Conservation (phyloP, 257 asterid genomes). For the Solanum clarkiae region DNA sequence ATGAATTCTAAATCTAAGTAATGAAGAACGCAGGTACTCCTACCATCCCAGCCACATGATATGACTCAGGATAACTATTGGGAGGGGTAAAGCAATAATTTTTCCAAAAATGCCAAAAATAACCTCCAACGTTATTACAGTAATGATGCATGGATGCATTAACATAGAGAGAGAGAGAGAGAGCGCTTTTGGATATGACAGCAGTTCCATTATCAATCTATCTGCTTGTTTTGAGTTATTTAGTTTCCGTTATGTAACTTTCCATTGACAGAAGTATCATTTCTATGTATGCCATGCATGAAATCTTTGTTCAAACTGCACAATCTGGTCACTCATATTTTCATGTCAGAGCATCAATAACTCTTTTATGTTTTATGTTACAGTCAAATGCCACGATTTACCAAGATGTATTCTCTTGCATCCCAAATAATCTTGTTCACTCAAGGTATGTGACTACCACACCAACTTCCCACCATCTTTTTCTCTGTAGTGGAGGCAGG, state of each 20-base stretch:
- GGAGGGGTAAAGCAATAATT: too few species aligned
- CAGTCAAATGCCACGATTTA: conserved; percentile 76
- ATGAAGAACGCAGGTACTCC: too few species aligned
- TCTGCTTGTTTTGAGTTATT: not conserved
- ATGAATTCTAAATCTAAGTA: too few species aligned
- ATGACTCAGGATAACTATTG: too few species aligned
- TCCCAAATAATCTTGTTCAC: conserved; percentile 72
- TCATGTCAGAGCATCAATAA: not conserved
- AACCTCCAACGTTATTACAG: too few species aligned
- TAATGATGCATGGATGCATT: not conserved
- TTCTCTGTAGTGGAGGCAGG: not conserved
- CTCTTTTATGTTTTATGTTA: not conserved
- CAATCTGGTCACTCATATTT: not conserved
- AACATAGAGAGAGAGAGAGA: not conserved
- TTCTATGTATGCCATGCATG: not conserved
- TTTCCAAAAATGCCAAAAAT: too few species aligned
- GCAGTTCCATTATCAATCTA: not conserved
- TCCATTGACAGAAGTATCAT: not conserved
- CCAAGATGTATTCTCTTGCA: conserved; percentile 77
- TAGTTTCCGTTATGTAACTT: not conserved
- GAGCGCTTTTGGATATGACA: not conserved
- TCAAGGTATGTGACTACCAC: conserved; percentile 43
- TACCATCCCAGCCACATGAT: too few species aligned
- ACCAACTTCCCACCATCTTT: not conserved
- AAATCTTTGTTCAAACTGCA: not conserved